Percentiles rank a stretch among this genome's conserved stretches.
Evolutionary conservation across 164 flowering plant species (phyloP).

Genomic region (Berberis thunbergii): DNA sequence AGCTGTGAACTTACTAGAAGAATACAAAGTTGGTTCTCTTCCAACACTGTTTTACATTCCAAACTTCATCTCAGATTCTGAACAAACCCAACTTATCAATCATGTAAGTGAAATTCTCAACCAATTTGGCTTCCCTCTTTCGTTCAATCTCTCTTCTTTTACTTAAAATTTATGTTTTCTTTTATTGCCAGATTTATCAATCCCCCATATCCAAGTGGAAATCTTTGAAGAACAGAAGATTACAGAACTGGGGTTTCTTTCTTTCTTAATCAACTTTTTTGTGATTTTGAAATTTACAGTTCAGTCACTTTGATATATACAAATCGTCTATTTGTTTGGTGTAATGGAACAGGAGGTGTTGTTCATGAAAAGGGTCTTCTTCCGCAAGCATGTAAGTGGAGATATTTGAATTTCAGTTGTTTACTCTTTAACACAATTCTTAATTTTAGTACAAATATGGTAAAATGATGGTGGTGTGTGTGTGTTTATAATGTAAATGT

Average conservation of each 20-base stretch:
- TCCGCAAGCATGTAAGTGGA: conserved; percentile 62
- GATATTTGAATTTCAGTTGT: not conserved
- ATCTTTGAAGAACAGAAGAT: conserved; percentile 68
- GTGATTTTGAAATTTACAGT: not conserved
- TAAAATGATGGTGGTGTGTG: too few relatives aligned
- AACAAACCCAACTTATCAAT: conserved; percentile 42
- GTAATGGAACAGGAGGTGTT: conserved; percentile 53
- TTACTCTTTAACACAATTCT: not conserved
- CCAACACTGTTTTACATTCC: conserved; percentile 69
- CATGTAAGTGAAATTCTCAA: conserved; percentile 21
- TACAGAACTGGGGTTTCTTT: conserved; percentile 82
- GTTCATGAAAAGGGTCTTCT: conserved; percentile 93
- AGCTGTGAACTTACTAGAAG: conserved; percentile 3
- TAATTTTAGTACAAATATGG: not conserved
- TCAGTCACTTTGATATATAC: not conserved
- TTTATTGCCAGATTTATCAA: conserved; percentile 38
- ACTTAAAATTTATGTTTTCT: not conserved
- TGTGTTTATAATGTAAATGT: too few relatives aligned
- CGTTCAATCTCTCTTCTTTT: not conserved
- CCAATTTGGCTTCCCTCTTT: not conserved
- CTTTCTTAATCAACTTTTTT: not conserved
- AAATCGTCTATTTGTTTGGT: not conserved
- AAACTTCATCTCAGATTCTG: conserved; percentile 45
- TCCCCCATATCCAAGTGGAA: conserved; percentile 81
- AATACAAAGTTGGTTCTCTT: conserved; percentile 36